These are phyloP conservation scores for Grosmannia serpens DNA, from an alignment of 2,329 filamentous ascomycete genomes.

Conservation along the genomic window DNA sequence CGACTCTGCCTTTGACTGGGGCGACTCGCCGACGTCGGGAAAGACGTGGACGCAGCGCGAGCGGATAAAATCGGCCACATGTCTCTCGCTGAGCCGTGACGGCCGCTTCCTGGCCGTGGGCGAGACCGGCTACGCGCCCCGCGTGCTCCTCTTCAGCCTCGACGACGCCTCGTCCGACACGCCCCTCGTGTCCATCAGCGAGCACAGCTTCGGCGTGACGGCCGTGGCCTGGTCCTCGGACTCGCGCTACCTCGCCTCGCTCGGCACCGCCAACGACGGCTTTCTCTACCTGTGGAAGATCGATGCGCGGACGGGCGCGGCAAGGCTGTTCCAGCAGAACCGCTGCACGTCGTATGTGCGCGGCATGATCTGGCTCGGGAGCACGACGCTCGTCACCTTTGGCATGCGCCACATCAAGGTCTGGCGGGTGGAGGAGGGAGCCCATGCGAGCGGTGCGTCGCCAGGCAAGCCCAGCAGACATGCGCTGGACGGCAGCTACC, in stretches of 20 bases:
- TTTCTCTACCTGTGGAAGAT: slow-evolving; percentile 88
- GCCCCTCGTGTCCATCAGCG: slow-evolving; percentile 73
- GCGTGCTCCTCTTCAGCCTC: slow-evolving; percentile 81
- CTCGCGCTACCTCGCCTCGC: slow-evolving; percentile 73
- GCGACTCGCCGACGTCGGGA: slow-evolving; percentile 47
- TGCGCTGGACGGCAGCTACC: slow-evolving; percentile 25
- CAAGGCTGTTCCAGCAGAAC: slow-evolving; percentile 72
- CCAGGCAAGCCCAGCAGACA: slow-evolving; percentile 54
- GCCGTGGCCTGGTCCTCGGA: slow-evolving; percentile 84
- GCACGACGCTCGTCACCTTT: slow-evolving; percentile 66
- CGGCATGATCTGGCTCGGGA: slow-evolving; percentile 85
- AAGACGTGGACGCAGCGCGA: slow-evolving; percentile 83
- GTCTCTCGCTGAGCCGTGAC: slow-evolving; percentile 77
- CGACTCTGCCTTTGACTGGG: slow-evolving; percentile 42
- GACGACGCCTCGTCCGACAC: slow-evolving; percentile 68
- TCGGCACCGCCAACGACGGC: slow-evolving; percentile 83
- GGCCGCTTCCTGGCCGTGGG: slow-evolving; percentile 82
- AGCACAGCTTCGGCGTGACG: slow-evolving; percentile 83
- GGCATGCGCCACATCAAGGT: slow-evolving; percentile 88
- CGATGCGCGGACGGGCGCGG: slow-evolving; percentile 68
- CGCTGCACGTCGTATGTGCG: slow-evolving; percentile 82
- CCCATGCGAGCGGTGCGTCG: slow-evolving; percentile 17
- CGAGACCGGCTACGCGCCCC: slow-evolving; percentile 87
- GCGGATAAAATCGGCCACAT: slow-evolving; percentile 87
- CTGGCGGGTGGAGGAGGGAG: slow-evolving; percentile 69